These are phyloP conservation scores for Coniochaeta pulveracea DNA, from an alignment of 2,329 filamentous ascomycete species.

Conservation along the genomic window DNA sequence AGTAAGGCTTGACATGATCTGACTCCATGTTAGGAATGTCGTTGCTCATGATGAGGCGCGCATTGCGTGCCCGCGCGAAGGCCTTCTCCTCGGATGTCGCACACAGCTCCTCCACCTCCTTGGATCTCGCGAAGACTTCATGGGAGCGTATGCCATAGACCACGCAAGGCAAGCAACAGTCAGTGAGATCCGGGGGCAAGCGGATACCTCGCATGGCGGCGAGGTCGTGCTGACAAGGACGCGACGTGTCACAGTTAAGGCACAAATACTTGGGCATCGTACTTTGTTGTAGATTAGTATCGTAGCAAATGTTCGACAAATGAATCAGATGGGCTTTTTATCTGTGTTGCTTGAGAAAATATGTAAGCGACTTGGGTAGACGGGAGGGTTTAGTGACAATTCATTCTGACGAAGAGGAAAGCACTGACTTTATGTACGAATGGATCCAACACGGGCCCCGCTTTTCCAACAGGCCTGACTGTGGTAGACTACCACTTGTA, in stretches of 20 bases:
- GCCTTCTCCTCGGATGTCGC: background rate
- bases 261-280: too few species aligned
- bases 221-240: slow-evolving; percentile 3
- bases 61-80: slow-evolving; percentile 7
- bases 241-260: background rate
- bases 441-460: too few species aligned
- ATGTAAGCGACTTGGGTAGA: too few species aligned
- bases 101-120: slow-evolving; percentile 3
- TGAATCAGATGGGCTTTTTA: too few species aligned
- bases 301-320: too few species aligned
- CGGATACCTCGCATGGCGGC: slow-evolving; percentile 3
- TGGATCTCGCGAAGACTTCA: slow-evolving; percentile 1
- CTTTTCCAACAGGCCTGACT: too few species aligned
- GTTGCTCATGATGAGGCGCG: slow-evolving; percentile 9
- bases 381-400: too few species aligned
- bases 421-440: too few species aligned
- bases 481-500: too few species aligned
- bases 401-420: too few species aligned
- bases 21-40: slow-evolving; percentile 6
- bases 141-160: slow-evolving; percentile 2
- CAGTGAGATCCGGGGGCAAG: background rate
- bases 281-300: too few species aligned
- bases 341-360: too few species aligned
- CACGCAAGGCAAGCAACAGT: background rate
- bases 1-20: slow-evolving; percentile 6